These are phyloP conservation scores for Fragosphaeria purpurea DNA, from an alignment of 2,329 filamentous ascomycete genomes.

Conservation along the genomic window DNA sequence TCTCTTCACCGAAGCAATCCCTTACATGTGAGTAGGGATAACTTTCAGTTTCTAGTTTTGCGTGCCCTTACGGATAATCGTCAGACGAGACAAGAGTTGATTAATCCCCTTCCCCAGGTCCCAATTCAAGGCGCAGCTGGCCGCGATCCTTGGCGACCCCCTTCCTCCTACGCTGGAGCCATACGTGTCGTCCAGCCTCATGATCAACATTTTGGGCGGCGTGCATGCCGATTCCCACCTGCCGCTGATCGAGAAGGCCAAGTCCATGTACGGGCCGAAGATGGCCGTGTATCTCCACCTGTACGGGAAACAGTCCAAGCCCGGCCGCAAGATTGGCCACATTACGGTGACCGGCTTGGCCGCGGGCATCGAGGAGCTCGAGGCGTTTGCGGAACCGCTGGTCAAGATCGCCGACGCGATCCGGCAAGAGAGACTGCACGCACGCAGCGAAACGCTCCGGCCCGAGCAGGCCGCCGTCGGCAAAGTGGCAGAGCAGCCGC, in stretches of 20 bases:
- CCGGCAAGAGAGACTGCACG: conserved; percentile 41
- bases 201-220: conserved; percentile 74
- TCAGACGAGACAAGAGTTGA: not conserved
- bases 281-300: conserved; percentile 61
- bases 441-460: conserved; percentile 27
- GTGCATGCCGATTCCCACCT: conserved; percentile 53
- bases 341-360: conserved; percentile 68
- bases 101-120: conserved; percentile 31
- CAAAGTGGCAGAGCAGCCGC: conserved; percentile 26
- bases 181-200: conserved; percentile 54
- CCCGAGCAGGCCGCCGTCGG: conserved; percentile 17
- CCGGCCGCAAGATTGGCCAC: conserved; percentile 90
- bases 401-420: conserved; percentile 54
- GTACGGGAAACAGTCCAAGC: conserved; percentile 84
- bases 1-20: conserved; percentile 87
- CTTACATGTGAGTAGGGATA: conserved; percentile 39
- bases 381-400: conserved; percentile 52
- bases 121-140: conserved; percentile 85
- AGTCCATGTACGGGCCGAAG: conserved; percentile 31
- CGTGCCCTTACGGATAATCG: too few species aligned
- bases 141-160: conserved; percentile 65
- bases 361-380: conserved; percentile 50
- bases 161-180: conserved; percentile 45
- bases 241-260: conserved; percentile 35
- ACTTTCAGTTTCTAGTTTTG: not conserved